phyloP scores from a whole-genome alignment of 768 basidiomycete species.

The Lactarius hatsudake region DNA sequence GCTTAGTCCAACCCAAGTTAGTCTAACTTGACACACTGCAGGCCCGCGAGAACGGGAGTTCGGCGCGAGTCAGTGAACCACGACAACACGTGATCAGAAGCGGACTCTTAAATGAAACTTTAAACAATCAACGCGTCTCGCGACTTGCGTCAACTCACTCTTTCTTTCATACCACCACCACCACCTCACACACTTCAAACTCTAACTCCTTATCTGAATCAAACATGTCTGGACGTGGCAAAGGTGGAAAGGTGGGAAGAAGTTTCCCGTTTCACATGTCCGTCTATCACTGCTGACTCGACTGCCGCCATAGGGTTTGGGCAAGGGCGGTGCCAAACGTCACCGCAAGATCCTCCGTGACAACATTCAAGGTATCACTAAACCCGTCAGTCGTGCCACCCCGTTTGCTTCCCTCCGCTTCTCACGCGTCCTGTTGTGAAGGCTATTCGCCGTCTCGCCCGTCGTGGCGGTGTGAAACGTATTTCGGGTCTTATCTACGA shows the following conservation, averaged over 20 bases:
- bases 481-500: constrained; percentile 93
- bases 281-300: constrained; percentile 15
- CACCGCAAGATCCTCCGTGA: constrained; percentile 94
- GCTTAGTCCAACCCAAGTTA: neutral
- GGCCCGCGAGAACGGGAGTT: neutral
- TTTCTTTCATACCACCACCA: constrained; percentile 28
- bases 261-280: constrained; percentile 15
- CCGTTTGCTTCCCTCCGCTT: constrained; percentile 18
- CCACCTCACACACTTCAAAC: constrained; percentile 16
- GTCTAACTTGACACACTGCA: neutral
- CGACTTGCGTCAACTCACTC: constrained; percentile 23
- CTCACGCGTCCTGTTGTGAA: constrained; percentile 36
- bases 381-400: constrained; percentile 34
- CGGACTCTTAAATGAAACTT: constrained; percentile 20
- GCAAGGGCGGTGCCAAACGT: constrained; percentile 95
- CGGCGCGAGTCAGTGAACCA: constrained; percentile 10
- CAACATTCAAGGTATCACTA: constrained; percentile 67
- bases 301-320: constrained; percentile 61
- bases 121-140: constrained; percentile 26
- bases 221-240: constrained; percentile 93
- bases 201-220: constrained; percentile 28
- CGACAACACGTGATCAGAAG: constrained; percentile 20
- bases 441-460: constrained; percentile 94
- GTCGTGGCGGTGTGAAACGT: constrained; percentile 98
- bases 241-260: constrained; percentile 77